A percentile compares a stretch with the other conserved stretches of the same genome.
phyloP scores from a whole-genome alignment of 768 basidiomycete species.

The Nidula microcarpa region DNA sequence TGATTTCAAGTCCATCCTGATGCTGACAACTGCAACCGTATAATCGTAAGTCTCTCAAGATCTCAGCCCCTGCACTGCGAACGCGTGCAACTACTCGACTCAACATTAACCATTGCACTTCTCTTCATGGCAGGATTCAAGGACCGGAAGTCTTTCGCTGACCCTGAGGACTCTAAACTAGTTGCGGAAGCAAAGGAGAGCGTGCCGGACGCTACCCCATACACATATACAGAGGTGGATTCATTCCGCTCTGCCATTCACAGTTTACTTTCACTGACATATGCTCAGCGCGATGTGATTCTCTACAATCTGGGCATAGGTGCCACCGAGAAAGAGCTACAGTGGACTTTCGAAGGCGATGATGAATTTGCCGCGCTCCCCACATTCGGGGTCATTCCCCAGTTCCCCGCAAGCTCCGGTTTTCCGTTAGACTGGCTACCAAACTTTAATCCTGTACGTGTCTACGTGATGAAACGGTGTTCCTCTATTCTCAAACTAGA shows the following conservation, averaged over 20 bases:
- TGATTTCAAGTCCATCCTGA: too few species aligned
- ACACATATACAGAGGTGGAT: slow-evolving; percentile 66
- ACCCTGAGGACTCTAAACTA: slow-evolving; percentile 78
- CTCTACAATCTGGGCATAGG: slow-evolving; percentile 95
- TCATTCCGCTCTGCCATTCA: not conserved
- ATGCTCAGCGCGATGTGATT: slow-evolving; percentile 69
- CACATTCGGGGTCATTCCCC: slow-evolving; percentile 94
- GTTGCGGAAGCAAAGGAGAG: slow-evolving; percentile 80
- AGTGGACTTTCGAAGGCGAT: slow-evolving; percentile 89
- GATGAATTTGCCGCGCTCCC: slow-evolving; percentile 85
- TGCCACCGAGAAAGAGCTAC: slow-evolving; percentile 87
- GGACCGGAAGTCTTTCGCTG: slow-evolving; percentile 52
- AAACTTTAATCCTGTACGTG: slow-evolving; percentile 82
- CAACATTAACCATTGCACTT: too few species aligned
- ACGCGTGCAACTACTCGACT: too few species aligned
- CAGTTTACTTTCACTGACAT: not conserved
- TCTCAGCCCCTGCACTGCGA: too few species aligned
- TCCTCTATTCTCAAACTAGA: not conserved
- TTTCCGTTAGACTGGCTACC: slow-evolving; percentile 85
- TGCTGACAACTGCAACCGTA: too few species aligned
- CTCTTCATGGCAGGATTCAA: slow-evolving; percentile 33
- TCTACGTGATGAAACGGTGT: not conserved
- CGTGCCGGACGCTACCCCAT: slow-evolving; percentile 51
- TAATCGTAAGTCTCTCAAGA: too few species aligned
- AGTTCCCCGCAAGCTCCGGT: slow-evolving; percentile 69